These are phyloP conservation scores for Sanghuangporus weigelae DNA, from an alignment of 1,284 basidiomycete species.

Conservation along the genomic window DNA sequence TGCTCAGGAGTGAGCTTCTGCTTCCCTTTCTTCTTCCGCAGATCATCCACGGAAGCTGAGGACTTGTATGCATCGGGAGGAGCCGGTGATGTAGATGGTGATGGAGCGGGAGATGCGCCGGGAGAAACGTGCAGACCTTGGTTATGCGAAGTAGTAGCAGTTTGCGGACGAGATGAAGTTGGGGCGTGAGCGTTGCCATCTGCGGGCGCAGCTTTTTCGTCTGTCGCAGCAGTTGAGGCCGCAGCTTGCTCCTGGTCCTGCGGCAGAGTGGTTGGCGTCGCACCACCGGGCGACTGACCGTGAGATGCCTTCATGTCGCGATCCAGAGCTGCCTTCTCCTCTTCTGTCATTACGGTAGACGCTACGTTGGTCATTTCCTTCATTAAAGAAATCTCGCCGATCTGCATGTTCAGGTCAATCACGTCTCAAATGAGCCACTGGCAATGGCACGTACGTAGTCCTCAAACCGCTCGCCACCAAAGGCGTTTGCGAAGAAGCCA, in stretches of 20 bases:
- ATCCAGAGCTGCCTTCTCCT: conserved; percentile 87
- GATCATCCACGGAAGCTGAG: conserved; percentile 18
- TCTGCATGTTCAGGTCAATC: conserved; percentile 38
- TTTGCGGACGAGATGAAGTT: background rate
- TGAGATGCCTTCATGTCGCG: conserved; percentile 48
- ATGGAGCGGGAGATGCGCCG: conserved; percentile 22
- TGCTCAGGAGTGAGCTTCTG: conserved; percentile 79
- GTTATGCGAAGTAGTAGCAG: conserved; percentile 12
- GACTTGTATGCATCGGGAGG: conserved; percentile 26
- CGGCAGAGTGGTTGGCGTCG: conserved; percentile 1
- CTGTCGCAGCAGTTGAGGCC: background rate
- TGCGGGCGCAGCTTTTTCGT: background rate
- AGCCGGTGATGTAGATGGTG: conserved; percentile 25
- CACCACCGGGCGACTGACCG: conserved; percentile 6
- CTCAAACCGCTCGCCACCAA: conserved; percentile 82
- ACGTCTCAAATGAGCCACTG: background rate
- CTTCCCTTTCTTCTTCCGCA: conserved; percentile 41
- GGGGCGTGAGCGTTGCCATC: background rate
- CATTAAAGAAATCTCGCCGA: conserved; percentile 90
- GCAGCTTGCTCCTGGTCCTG: background rate
- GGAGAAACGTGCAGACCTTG: conserved; percentile 6
- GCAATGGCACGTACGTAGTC: conserved; percentile 67
- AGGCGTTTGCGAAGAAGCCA: conserved; percentile 88
- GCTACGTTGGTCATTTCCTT: conserved; percentile 83
- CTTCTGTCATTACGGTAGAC: conserved; percentile 82